Evolutionary conservation across 805 yeast genomes (phyloP).

Genomic region (Zygosaccharomyces lentus): DNA sequence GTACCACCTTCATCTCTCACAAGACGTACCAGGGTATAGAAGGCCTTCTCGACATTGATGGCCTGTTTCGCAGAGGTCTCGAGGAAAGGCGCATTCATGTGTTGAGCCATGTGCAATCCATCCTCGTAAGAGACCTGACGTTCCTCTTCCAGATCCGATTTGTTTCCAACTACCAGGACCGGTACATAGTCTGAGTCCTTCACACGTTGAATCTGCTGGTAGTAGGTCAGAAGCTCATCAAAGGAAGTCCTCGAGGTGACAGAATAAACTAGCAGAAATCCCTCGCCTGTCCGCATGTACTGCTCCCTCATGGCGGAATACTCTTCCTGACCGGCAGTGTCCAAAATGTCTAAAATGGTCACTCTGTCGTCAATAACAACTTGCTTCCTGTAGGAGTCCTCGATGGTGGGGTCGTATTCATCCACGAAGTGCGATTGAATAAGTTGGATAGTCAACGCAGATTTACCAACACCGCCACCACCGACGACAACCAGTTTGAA

Average conservation of each 20-base stretch:
- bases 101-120: conserved; percentile 57
- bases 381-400: conserved; percentile 84
- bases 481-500: conserved; percentile 95
- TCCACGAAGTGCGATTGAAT: conserved; percentile 94
- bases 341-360: conserved; percentile 79
- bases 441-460: conserved; percentile 91
- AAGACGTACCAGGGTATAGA: conserved; percentile 61
- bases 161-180: conserved; percentile 73
- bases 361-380: conserved; percentile 77
- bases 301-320: conserved; percentile 91
- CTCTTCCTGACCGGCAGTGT: conserved; percentile 98
- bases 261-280: conserved; percentile 82
- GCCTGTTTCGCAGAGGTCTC: conserved; percentile 94
- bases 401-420: conserved; percentile 98
- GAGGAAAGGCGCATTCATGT: conserved; percentile 67
- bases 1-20: conserved; percentile 41
- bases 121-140: conserved; percentile 71
- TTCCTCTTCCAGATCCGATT: conserved; percentile 68
- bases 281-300: conserved; percentile 95
- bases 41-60: conserved; percentile 82
- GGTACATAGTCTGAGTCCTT: conserved; percentile 77
- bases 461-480: conserved; percentile 98
- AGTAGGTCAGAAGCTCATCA: conserved; percentile 77
- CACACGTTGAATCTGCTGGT: conserved; percentile 72
- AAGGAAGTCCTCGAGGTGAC: conserved; percentile 81